phyloP scores from a whole-genome alignment of 805 yeast genomes.

The Pichia gijzeniarum region DNA sequence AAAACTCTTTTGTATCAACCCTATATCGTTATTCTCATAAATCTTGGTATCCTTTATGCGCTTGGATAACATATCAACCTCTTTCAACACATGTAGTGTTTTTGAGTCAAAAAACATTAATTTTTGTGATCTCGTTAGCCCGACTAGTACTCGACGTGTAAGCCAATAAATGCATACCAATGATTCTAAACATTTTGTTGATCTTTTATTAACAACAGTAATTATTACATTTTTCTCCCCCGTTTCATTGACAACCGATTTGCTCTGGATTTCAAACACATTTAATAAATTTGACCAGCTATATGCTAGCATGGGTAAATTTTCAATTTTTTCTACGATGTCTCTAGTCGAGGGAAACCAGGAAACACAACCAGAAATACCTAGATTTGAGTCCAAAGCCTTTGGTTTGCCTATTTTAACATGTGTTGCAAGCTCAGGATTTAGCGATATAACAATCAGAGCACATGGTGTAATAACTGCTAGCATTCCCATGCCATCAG shows the following conservation, averaged over 20 bases:
- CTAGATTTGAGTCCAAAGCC: slow-evolving; percentile 24
- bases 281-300: slow-evolving; percentile 59
- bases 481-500: slow-evolving; percentile 52
- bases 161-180: slow-evolving; percentile 57
- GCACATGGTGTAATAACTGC: slow-evolving; percentile 52
- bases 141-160: slow-evolving; percentile 33
- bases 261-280: slow-evolving; percentile 37
- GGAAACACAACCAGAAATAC: slow-evolving; percentile 40
- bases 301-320: slow-evolving; percentile 50
- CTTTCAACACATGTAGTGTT: slow-evolving; percentile 31
- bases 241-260: slow-evolving; percentile 20
- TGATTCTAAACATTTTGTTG: slow-evolving; percentile 41
- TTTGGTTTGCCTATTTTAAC: slow-evolving; percentile 47
- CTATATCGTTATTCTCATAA: slow-evolving; percentile 12
- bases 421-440: slow-evolving; percentile 47
- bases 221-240: slow-evolving; percentile 23
- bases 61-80: slow-evolving; percentile 34
- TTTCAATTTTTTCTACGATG: slow-evolving; percentile 23
- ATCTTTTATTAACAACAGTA: slow-evolving; percentile 34
- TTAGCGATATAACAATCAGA: slow-evolving; percentile 48
- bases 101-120: slow-evolving; percentile 37
- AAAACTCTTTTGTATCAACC: slow-evolving; percentile 16
- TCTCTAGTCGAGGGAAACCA: slow-evolving; percentile 56
- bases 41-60: slow-evolving; percentile 28
- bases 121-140: slow-evolving; percentile 41